Evolutionary conservation across 306 rosid genomes (phyloP).

Genomic region (Begonia masoniana): DNA sequence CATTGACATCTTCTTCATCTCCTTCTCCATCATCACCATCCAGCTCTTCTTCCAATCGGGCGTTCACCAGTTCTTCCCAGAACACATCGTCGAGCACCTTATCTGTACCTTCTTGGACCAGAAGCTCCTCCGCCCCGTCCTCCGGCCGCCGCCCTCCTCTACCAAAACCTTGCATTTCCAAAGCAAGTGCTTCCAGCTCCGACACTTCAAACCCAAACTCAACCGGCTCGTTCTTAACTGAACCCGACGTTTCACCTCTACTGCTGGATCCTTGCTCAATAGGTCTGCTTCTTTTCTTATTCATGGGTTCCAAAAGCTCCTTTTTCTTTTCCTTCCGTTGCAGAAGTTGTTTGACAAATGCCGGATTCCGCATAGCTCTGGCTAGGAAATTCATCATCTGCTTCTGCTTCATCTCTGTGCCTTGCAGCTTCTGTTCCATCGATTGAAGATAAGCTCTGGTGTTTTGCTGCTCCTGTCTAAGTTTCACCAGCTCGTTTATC

Average conservation of each 20-base stretch:
- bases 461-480: conserved; percentile 60
- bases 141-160: conserved; percentile 21
- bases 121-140: conserved; percentile 18
- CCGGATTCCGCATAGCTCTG: conserved; percentile 62
- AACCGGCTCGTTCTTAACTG: conserved; percentile 40
- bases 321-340: conserved; percentile 46
- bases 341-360: conserved; percentile 34
- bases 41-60: conserved; percentile 22
- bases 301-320: conserved; percentile 45
- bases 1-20: conserved; percentile 5
- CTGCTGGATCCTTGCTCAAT: conserved; percentile 30
- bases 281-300: conserved; percentile 67
- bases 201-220: conserved; percentile 39
- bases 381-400: conserved; percentile 86
- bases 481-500: conserved; percentile 59
- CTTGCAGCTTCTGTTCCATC: conserved; percentile 62
- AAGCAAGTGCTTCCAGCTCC: conserved; percentile 69
- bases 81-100: conserved; percentile 44
- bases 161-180: conserved; percentile 70
- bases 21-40: conserved; percentile 1
- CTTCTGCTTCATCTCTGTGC: conserved; percentile 56
- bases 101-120: conserved; percentile 32
- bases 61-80: conserved; percentile 14
- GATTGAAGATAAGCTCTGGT: conserved; percentile 36
- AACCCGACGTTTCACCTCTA: too few species aligned